Percentiles rank a stretch among this genome's conserved stretches.
Conservation (phyloP, 805 yeast genomes). For the Nadsonia fulvescens region DNA sequence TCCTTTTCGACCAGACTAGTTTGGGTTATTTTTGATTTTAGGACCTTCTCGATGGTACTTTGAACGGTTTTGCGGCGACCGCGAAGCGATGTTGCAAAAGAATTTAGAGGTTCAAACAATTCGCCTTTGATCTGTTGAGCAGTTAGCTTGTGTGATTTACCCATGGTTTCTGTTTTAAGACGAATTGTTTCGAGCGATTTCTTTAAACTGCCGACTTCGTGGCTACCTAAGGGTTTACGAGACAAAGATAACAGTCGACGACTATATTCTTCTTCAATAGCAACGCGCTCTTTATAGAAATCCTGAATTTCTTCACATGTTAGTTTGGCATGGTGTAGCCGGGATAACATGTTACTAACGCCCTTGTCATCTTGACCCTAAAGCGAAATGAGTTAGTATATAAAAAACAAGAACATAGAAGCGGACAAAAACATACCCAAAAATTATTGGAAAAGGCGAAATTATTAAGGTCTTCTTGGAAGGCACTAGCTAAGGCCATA, state of each 20-base stretch:
- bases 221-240: conserved; percentile 31
- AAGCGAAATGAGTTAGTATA: conserved; percentile 14
- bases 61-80: conserved; percentile 41
- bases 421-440: too few species aligned
- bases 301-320: conserved; percentile 34
- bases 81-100: conserved; percentile 32
- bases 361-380: conserved; percentile 50
- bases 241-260: conserved; percentile 35
- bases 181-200: conserved; percentile 40
- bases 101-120: conserved; percentile 31
- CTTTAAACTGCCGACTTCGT: conserved; percentile 41
- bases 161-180: conserved; percentile 40
- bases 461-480: too few species aligned
- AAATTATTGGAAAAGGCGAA: too few species aligned
- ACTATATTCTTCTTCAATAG: conserved; percentile 59
- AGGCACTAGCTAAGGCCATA: too few species aligned
- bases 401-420: neutral
- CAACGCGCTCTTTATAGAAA: conserved; percentile 34
- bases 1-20: conserved; percentile 18
- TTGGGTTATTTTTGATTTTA: conserved; percentile 26
- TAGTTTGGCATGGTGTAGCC: conserved; percentile 39
- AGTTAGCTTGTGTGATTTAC: conserved; percentile 35
- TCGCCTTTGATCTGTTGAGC: conserved; percentile 33
- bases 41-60: conserved; percentile 35
- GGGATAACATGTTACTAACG: conserved; percentile 31